Evolutionary conservation across 2,329 filamentous ascomycete species (phyloP), one percentile per base, ranked within the genome.

Genomic region (Verticillium klebahnii): DNA sequence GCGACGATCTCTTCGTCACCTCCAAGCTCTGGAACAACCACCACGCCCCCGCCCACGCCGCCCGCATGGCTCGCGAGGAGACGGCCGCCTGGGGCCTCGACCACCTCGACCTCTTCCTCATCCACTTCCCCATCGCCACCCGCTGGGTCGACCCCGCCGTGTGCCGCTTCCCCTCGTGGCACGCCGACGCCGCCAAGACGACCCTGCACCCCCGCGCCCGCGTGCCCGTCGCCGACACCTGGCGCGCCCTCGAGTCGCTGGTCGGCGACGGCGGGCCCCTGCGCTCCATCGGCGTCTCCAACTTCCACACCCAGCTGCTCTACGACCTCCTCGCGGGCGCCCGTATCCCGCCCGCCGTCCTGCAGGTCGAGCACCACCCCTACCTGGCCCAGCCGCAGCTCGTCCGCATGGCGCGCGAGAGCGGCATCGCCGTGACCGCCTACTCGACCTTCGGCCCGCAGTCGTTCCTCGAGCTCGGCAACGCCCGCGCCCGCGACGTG

Each of bases 11-110:
- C 65, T 96, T 95, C 77, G 85, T 96, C 63, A 91, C 91, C 61
- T 92, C 88, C 70, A 96, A 96, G 82, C 84, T 93, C 50, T 96
- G 92, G 90, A 89, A 88, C 71, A 92, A 90, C 59, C 93, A 90
- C 78, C 89, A 90, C 69, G 79, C 83, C 65, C 82, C 82, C 1
- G 81, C 87, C 68, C 85, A 87, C 68, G 89, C 90, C 65, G 86
- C 71, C 23, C 67, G 69, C 56, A 67, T 87, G 64, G 82, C 87
- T 57, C 79, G 83, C 65, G 80, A 84, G 50, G 87, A 87, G 52
- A 77, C 90, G 59, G 81, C 86, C 70, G 82, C 86, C 69, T 81
- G 90, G 68, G 82, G 80, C 14, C 76, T 88, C 45, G 87, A 88
- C 62, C 90, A 91, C 70, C 78, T 91, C 62, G 88, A 91, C 70